These are phyloP conservation scores for Trichoderma sp. DNA, from an alignment of 2,329 filamentous ascomycete genomes.

Conservation along the genomic window DNA sequence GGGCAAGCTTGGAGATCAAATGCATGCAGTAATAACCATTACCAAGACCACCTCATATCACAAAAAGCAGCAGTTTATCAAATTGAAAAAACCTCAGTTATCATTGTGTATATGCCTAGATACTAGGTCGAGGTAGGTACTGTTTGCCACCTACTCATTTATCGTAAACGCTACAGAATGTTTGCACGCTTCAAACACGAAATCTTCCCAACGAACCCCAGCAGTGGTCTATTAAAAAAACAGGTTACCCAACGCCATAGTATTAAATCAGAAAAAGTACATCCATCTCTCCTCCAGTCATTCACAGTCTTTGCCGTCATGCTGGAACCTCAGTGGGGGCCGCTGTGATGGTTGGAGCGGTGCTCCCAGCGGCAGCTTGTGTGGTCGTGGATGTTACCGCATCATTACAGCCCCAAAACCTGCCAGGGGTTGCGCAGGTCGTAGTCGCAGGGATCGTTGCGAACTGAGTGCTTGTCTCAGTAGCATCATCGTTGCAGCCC, in stretches of 20 bases:
- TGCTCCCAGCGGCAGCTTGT: slow-evolving; percentile 39
- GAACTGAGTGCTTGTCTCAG: slow-evolving; percentile 26
- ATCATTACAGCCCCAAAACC: slow-evolving; percentile 55
- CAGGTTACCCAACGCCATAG: not conserved
- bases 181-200: not conserved
- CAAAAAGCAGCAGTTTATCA: not conserved
- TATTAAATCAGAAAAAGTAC: not conserved
- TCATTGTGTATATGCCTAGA: not conserved
- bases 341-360: slow-evolving; percentile 34
- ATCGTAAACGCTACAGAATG: slow-evolving; percentile 17
- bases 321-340: slow-evolving; percentile 35
- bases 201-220: not conserved
- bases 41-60: not conserved
- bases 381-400: slow-evolving; percentile 43
- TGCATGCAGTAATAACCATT: too few species aligned
- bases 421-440: slow-evolving; percentile 53
- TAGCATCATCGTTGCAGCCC: slow-evolving; percentile 46
- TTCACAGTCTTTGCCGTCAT: slow-evolving; percentile 35
- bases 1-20: not conserved
- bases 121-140: not conserved
- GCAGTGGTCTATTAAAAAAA: slow-evolving; percentile 10
- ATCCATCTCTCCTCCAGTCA: not conserved
- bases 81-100: not conserved
- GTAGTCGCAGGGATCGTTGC: slow-evolving; percentile 34
- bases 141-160: not conserved